These are phyloP conservation scores for Colletotrichum neosansevieriae DNA, from an alignment of 2,329 filamentous ascomycete genomes.

Conservation along the genomic window DNA sequence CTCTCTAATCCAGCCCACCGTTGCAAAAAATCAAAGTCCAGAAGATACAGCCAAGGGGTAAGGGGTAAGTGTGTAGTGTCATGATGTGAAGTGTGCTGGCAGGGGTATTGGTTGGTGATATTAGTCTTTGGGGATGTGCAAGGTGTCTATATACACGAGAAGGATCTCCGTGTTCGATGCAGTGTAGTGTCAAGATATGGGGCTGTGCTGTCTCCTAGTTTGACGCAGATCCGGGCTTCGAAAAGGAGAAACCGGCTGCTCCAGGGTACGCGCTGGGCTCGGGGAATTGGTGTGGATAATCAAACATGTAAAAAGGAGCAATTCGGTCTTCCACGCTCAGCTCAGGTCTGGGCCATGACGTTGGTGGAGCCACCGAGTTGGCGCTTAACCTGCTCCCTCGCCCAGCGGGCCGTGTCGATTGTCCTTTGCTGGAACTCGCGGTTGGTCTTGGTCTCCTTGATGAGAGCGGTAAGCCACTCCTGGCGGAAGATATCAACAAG, in stretches of 20 bases:
- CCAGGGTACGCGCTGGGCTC: constrained; percentile 33
- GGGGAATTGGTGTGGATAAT: constrained; percentile 33
- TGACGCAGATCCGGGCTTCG: constrained; percentile 38
- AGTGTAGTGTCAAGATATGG: constrained; percentile 40
- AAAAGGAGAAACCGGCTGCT: constrained; percentile 37
- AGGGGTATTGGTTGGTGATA: constrained; percentile 41
- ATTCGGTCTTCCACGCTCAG: neutral
- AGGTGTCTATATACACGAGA: constrained; percentile 42
- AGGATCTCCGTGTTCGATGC: constrained; percentile 39
- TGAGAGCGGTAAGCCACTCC: constrained; percentile 90
- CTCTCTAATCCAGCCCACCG: constrained; percentile 41
- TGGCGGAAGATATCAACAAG: constrained; percentile 86
- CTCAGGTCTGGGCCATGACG: constrained; percentile 65
- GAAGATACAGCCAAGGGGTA: constrained; percentile 42
- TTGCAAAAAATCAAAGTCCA: constrained; percentile 39
- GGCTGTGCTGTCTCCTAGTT: constrained; percentile 39
- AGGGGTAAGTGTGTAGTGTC: constrained; percentile 35
- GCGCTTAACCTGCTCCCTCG: constrained; percentile 95
- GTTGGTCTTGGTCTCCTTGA: constrained; percentile 92
- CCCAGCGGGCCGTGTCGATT: constrained; percentile 95
- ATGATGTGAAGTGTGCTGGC: constrained; percentile 34
- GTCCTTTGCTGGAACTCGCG: constrained; percentile 88
- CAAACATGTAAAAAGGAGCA: constrained; percentile 35
- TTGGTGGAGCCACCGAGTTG: constrained; percentile 72
- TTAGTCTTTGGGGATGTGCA: constrained; percentile 40